These are phyloP conservation scores for Russula earlei DNA, from an alignment of 768 basidiomycete species.

Conservation along the genomic window DNA sequence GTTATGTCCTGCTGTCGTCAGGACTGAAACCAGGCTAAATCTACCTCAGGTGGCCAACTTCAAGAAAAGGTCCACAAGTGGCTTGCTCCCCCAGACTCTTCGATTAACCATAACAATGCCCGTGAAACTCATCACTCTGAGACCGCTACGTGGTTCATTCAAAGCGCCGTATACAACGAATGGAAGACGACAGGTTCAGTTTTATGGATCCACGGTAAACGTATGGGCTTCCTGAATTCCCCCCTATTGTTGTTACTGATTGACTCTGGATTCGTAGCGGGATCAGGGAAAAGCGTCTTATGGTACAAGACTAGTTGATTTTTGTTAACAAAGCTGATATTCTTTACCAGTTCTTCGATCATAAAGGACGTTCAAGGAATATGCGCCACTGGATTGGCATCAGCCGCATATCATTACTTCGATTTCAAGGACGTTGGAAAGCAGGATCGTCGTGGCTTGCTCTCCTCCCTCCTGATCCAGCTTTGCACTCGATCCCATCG, in stretches of 20 bases:
- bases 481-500: not conserved
- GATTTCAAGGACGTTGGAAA: not conserved
- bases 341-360: not conserved
- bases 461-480: not conserved
- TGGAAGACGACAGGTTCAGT: not conserved
- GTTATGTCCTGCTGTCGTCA: not conserved
- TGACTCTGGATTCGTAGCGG: not conserved
- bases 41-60: not conserved
- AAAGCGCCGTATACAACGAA: not conserved
- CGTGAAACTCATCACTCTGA: not conserved
- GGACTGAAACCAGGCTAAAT: not conserved
- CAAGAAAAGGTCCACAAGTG: not conserved
- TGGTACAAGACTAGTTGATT: not conserved
- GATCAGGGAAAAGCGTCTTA: conserved; percentile 2
- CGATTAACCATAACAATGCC: not conserved
- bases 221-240: not conserved
- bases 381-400: not conserved
- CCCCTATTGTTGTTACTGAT: not conserved
- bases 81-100: not conserved
- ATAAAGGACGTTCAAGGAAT: not conserved
- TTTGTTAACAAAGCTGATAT: not conserved
- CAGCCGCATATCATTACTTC: not conserved
- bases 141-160: not conserved
- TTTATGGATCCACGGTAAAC: conserved; percentile 2
- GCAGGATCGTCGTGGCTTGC: not conserved